Base-by-base conservation (phyloP, 805 yeast genomes). In the Yamadazyma laniorum region DNA sequence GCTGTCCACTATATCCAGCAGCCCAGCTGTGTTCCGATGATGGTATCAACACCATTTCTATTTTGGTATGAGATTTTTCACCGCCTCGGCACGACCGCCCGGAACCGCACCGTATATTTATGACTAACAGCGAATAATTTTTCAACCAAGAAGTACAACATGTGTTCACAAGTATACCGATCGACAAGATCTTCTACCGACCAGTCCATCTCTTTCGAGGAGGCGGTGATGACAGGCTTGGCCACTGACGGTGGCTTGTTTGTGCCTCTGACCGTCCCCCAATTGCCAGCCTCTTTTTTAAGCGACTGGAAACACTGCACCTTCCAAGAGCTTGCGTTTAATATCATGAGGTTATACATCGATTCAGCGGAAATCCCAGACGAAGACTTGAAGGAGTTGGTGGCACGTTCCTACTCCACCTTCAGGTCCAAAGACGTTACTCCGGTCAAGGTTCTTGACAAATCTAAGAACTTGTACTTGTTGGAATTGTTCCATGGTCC, bases 401-500 rank as follows among this genome's bases (percentile, higher is more conserved):
- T 89, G 36, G 49, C 61, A 21, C 79, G 70, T 46, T 88, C 98
- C 0, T 93, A 93, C 66, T 77, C 96, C 21, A 88, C 97, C 22
- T 93, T 93, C 75, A 81, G 97, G 63, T 63, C 83, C n/a, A 56
- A 70, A 6, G 85, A 85, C n/a, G 87, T 93, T 34, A 90, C 99
- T 14, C 99, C 99, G 18, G 63, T 89, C 34, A 77, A 71, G 23
- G 71, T 83, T 36, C 75, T 85, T 43, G 80, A 81, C 48, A 68
- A 70, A 31, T 55, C 68, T 40, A 39, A 43, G 9, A 69, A 77
- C 34, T 67, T 91, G 44, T 83, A 86, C 58, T 67, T 93, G 39
- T 73, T 93, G 55, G 99, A 93, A 66, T 74, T 93, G 43, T 93
- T 93, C 80, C 99, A 93, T 59, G 99, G 99, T 25, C 99, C 99